Evolutionary conservation across 2,329 filamentous ascomycete species (phyloP).

Genomic region (Tolypocladium pustulatum): DNA sequence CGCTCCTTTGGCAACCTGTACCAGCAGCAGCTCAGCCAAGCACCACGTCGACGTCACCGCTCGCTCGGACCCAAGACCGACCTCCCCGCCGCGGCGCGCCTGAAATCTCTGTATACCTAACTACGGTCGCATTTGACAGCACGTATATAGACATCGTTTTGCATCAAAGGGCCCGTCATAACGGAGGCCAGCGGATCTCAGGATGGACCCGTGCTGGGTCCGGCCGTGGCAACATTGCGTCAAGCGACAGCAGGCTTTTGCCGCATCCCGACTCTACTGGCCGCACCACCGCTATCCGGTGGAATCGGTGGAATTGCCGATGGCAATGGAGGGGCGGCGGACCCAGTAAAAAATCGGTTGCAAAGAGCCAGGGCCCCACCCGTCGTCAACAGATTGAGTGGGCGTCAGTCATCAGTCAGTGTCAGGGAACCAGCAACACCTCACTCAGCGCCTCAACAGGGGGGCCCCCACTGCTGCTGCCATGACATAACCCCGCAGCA

Average conservation of each 20-base stretch:
- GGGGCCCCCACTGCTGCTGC: not conserved
- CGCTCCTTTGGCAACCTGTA: not conserved
- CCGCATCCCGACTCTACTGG: slow-evolving; percentile 1
- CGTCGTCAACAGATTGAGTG: not conserved
- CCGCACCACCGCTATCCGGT: not conserved
- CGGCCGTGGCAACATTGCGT: slow-evolving; percentile 3
- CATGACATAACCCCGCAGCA: slow-evolving; percentile 23
- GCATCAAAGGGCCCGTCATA: too few relatives aligned
- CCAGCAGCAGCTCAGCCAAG: not conserved
- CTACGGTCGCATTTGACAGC: too few relatives aligned
- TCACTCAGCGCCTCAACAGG: not conserved
- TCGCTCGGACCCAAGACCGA: not conserved
- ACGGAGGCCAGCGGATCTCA: not conserved
- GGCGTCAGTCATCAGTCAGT: not conserved
- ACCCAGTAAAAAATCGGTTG: not conserved
- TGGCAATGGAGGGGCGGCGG: not conserved
- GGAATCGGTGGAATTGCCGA: not conserved
- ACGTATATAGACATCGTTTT: too few relatives aligned
- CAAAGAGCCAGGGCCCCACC: not conserved
- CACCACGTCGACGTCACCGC: not conserved
- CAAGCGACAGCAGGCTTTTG: slow-evolving; percentile 5
- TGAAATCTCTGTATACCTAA: not conserved
- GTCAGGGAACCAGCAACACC: not conserved
- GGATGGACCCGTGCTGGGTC: not conserved
- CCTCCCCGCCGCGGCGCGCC: not conserved